Evolutionary conservation across 2,329 filamentous ascomycete species (phyloP), one percentile per base, ranked within the genome.

Genomic region (Chaetomium globosum): DNA sequence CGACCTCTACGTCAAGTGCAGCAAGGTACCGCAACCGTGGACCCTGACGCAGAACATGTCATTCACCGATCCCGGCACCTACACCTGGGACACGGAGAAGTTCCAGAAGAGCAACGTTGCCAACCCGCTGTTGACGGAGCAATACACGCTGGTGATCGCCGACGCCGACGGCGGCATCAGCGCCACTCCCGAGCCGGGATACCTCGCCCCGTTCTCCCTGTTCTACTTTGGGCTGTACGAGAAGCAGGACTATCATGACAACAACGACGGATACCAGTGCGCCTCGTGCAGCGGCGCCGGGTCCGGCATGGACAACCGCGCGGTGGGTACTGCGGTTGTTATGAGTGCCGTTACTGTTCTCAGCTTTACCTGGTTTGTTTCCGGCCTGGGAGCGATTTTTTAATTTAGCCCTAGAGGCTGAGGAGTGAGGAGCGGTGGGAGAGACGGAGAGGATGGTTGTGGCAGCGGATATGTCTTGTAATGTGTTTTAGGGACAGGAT

Each of bases 1-100:
- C 64, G 85, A 89, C 68, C 78, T 89, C 16, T 74, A 87, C 64
- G 79, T 86, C 39, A 85, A 83, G 69, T 87, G 84, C 78, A 82
- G 82, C 49, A 74, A 74, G 8, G 83, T 80, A 53, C 75, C 79
- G 23, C 78, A 80, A 66, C 82, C 85, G 2, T 89, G 84, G 78
- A 89, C 86, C 19, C 78, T 89, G 53, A 86, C 86, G 3, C 78
- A 80, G 73, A 89, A 89, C 78, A 87, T 87, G 83, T 84, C 83
- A 0, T 87, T 83, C 64, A 75, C 79, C 65, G 80, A 81, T 21
- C 78, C 78, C 5, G 83, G 77, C 49, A 76, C 79, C 26, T 86
- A 81, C 71, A 82, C 81, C 8, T 89, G 87, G 87, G 84, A 89
- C 72, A 86, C 85, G 3, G 78, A 75, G 28, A 75, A 73, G 5